Evolutionary conservation across 306 rosid genomes (phyloP).

Genomic region (Glycine tomentella): DNA sequence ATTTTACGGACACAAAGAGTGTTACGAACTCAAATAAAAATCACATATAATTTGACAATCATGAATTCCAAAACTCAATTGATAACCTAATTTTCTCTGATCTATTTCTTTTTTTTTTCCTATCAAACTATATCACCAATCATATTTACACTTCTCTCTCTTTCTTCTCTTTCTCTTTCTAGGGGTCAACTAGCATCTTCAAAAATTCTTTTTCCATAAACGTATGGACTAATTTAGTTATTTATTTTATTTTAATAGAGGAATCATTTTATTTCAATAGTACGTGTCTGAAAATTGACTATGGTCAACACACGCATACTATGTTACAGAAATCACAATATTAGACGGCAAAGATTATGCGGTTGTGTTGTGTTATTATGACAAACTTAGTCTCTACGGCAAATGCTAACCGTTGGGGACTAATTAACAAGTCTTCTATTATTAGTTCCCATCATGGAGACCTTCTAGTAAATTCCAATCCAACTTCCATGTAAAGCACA

Average conservation of each 20-base stretch:
- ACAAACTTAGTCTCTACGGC: conserved; percentile 30
- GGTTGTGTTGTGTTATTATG: neutral
- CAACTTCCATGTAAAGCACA: conserved; percentile 11
- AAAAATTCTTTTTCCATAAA: too few relatives aligned
- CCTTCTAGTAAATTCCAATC: conserved; percentile 36
- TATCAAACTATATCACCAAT: too few relatives aligned
- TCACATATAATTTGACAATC: too few relatives aligned
- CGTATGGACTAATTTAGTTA: too few relatives aligned
- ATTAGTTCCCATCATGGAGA: conserved; percentile 23
- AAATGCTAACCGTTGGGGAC: neutral
- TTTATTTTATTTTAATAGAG: neutral
- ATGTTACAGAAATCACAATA: neutral
- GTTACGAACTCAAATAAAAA: neutral
- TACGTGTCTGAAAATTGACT: neutral
- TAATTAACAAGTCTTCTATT: neutral
- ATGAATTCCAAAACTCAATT: too few relatives aligned
- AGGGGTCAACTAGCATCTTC: too few relatives aligned
- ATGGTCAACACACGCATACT: neutral
- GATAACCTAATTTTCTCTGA: too few relatives aligned
- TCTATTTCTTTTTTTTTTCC: too few relatives aligned
- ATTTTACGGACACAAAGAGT: too few relatives aligned
- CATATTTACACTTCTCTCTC: too few relatives aligned
- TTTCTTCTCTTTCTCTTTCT: too few relatives aligned
- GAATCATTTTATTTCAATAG: neutral
- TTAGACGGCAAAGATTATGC: neutral